These are phyloP conservation scores for Thyridium curvatum DNA, from an alignment of 2,329 filamentous ascomycete genomes.

Conservation along the genomic window DNA sequence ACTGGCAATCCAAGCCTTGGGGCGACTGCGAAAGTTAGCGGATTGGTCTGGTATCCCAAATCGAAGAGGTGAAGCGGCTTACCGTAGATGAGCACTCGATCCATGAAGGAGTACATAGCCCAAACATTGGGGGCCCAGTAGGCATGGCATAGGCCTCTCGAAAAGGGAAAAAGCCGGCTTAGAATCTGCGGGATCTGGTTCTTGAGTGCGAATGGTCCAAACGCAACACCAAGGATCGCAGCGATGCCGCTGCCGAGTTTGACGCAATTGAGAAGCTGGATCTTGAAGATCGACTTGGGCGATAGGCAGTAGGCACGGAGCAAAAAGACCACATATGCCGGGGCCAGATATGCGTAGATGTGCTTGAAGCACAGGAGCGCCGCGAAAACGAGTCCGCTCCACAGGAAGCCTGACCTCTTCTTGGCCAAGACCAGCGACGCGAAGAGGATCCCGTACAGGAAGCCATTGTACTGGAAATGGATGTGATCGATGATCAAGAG, in stretches of 20 bases:
- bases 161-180: conserved; percentile 86
- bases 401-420: conserved; percentile 65
- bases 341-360: conserved; percentile 93
- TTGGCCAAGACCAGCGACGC: conserved; percentile 80
- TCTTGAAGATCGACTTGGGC: conserved; percentile 65
- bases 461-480: conserved; percentile 98
- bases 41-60: neutral
- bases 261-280: conserved; percentile 71
- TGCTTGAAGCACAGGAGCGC: conserved; percentile 90
- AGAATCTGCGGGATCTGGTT: conserved; percentile 80
- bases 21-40: conserved; percentile 50
- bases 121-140: conserved; percentile 98
- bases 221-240: conserved; percentile 69
- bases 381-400: conserved; percentile 79
- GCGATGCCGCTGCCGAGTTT: conserved; percentile 74
- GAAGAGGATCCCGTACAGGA: conserved; percentile 86
- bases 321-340: conserved; percentile 91
- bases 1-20: conserved; percentile 72
- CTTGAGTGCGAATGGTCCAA: conserved; percentile 81
- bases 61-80: conserved; percentile 24
- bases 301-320: conserved; percentile 86
- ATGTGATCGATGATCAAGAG: conserved; percentile 97
- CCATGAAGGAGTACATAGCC: conserved; percentile 91
- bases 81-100: conserved; percentile 78
- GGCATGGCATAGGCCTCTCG: conserved; percentile 87